These are phyloP conservation scores for Pinguiococcus pyrenoidosus DNA, from an alignment of 108 stramenopile species.

Conservation along the genomic window DNA sequence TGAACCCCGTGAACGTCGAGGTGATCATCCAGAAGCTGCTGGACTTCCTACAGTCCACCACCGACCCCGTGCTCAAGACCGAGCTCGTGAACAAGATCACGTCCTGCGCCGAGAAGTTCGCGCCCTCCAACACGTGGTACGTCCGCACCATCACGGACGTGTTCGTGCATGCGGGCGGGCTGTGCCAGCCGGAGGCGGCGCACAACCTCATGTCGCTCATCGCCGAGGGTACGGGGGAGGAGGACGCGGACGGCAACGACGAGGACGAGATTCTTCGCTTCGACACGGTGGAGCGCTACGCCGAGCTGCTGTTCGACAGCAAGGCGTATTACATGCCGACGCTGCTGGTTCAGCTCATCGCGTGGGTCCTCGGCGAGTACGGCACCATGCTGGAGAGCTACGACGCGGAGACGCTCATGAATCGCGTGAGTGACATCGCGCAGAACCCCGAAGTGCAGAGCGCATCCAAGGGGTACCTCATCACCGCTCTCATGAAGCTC, in stretches of 20 bases:
- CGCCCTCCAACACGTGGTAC: slow-evolving; percentile 89
- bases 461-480: slow-evolving; percentile 36
- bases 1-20: slow-evolving; percentile 94
- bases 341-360: slow-evolving; percentile 76
- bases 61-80: slow-evolving; percentile 69
- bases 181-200: slow-evolving; percentile 73
- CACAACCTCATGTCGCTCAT: slow-evolving; percentile 82
- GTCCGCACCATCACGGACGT: slow-evolving; percentile 61
- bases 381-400: slow-evolving; percentile 59
- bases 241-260: slow-evolving; percentile 60
- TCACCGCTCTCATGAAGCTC: slow-evolving; percentile 82
- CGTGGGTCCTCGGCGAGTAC: slow-evolving; percentile 97
- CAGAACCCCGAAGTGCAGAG: neutral
- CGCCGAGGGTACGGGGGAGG: slow-evolving; percentile 85
- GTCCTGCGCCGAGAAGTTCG: slow-evolving; percentile 84
- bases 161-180: slow-evolving; percentile 82
- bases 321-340: slow-evolving; percentile 50
- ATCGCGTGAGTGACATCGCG: slow-evolving; percentile 42
- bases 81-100: slow-evolving; percentile 82
- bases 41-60: slow-evolving; percentile 59
- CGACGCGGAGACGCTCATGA: slow-evolving; percentile 53
- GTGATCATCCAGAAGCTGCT: slow-evolving; percentile 87
- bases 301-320: slow-evolving; percentile 43
- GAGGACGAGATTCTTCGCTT: slow-evolving; percentile 54
- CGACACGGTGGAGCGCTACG: slow-evolving; percentile 80